These are phyloP conservation scores for Backusella macrospora DNA, from an alignment of 192 early-diverging fungal species.

Conservation along the genomic window DNA sequence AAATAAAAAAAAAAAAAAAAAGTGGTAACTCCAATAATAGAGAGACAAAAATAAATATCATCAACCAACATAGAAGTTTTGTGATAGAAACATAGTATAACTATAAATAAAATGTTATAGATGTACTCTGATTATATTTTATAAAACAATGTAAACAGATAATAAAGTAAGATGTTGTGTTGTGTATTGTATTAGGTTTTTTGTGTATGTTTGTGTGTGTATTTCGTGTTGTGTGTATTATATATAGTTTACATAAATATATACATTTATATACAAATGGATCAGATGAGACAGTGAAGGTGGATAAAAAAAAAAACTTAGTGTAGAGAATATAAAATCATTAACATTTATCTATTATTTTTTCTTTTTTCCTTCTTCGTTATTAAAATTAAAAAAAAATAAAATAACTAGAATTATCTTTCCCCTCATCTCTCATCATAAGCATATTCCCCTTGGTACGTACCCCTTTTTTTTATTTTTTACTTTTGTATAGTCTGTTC, in stretches of 20 bases:
- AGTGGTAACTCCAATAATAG: neutral
- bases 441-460: constrained; percentile 11
- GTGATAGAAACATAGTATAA: neutral
- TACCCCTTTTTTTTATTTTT: neutral
- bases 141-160: neutral
- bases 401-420: constrained; percentile 10
- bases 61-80: neutral
- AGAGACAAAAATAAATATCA: neutral
- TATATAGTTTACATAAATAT: constrained; percentile 15
- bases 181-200: neutral
- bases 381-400: constrained; percentile 14
- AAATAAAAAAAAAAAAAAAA: neutral
- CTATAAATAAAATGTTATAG: neutral
- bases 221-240: constrained; percentile 2
- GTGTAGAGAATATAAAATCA: constrained; percentile 16
- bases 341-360: constrained; percentile 1
- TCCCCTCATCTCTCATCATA: constrained; percentile 13
- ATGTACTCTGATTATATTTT: neutral
- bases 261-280: constrained; percentile 17
- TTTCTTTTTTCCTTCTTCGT: neutral
- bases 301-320: neutral
- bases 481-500: constrained; percentile 3
- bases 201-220: neutral
- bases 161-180: no score
- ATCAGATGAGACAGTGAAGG: constrained; percentile 6